Evolutionary conservation across 2,329 filamentous ascomycete species (phyloP).

Genomic region (Cercospora beticola): DNA sequence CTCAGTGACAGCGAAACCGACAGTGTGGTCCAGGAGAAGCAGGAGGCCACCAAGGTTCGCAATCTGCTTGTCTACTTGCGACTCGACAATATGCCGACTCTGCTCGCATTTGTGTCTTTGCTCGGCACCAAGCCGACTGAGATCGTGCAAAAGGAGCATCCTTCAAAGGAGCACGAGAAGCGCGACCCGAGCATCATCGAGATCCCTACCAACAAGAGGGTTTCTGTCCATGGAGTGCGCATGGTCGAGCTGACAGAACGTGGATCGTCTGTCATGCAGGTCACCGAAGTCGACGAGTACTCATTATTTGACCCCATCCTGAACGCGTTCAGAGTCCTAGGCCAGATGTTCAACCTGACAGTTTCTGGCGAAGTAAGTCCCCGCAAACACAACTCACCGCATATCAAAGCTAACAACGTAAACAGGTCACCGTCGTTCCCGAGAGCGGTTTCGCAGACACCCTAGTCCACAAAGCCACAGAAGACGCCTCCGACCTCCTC

Average conservation of each 20-base stretch:
- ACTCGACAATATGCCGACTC: constrained; percentile 76
- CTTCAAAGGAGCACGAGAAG: constrained; percentile 30
- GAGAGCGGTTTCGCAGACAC: constrained; percentile 77
- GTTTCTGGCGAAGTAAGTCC: constrained; percentile 64
- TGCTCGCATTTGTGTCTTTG: constrained; percentile 79
- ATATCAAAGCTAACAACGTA: background rate
- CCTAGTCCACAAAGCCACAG: constrained; percentile 61
- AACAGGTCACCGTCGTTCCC: constrained; percentile 67
- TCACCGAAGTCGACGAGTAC: constrained; percentile 75
- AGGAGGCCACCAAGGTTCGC: constrained; percentile 55
- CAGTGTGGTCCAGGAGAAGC: constrained; percentile 49
- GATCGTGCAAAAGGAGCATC: constrained; percentile 41
- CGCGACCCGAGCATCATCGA: constrained; percentile 2
- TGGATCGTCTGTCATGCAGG: constrained; percentile 92
- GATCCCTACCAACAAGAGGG: constrained; percentile 10
- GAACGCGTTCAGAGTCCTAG: constrained; percentile 87
- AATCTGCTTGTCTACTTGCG: constrained; percentile 78
- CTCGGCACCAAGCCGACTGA: constrained; percentile 59
- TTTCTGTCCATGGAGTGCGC: constrained; percentile 72
- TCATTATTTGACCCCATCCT: constrained; percentile 72
- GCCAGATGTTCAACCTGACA: constrained; percentile 77
- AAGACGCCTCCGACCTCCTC: constrained; percentile 63
- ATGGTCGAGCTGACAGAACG: constrained; percentile 86
- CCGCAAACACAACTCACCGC: too few relatives aligned
- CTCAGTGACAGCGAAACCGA: constrained; percentile 35